Percentiles rank a stretch among this genome's conserved stretches.
These are phyloP conservation scores for Diaporthe aspalathi DNA, from an alignment of 2,329 filamentous ascomycete species.

Conservation along the genomic window DNA sequence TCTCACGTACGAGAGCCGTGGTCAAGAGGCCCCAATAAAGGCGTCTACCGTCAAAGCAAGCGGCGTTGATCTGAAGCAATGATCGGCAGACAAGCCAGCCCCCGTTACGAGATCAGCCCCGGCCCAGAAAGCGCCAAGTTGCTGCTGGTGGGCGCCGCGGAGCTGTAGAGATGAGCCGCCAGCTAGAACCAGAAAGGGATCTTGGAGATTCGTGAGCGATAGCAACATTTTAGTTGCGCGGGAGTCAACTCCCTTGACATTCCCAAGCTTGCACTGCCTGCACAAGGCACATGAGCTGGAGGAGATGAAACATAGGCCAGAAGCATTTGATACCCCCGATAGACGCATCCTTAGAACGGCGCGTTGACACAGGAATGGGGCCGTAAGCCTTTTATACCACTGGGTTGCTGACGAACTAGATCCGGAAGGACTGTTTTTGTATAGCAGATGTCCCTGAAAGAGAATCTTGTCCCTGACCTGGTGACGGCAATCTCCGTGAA, in stretches of 20 bases:
- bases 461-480: not conserved
- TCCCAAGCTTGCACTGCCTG: conserved; percentile 4
- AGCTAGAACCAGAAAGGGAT: not conserved
- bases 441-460: conserved; percentile 15
- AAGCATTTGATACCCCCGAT: conserved; percentile 39
- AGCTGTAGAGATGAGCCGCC: not conserved
- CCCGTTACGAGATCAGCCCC: not conserved
- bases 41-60: conserved; percentile 38
- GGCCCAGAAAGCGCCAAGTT: not conserved
- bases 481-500: not conserved
- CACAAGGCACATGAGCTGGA: not conserved
- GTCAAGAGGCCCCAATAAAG: conserved; percentile 43
- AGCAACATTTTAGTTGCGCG: not conserved
- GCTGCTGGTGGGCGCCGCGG: not conserved
- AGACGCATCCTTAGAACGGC: conserved; percentile 39
- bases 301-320: conserved; percentile 23
- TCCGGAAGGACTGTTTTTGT: conserved; percentile 18
- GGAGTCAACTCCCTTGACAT: not conserved
- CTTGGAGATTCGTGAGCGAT: not conserved
- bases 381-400: conserved; percentile 9
- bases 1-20: conserved; percentile 64
- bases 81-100: conserved; percentile 9
- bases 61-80: conserved; percentile 39
- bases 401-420: conserved; percentile 31
- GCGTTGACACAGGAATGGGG: conserved; percentile 26